Evolutionary conservation across 2,329 filamentous ascomycete species (phyloP).

Genomic region (Penicillium digitatum): DNA sequence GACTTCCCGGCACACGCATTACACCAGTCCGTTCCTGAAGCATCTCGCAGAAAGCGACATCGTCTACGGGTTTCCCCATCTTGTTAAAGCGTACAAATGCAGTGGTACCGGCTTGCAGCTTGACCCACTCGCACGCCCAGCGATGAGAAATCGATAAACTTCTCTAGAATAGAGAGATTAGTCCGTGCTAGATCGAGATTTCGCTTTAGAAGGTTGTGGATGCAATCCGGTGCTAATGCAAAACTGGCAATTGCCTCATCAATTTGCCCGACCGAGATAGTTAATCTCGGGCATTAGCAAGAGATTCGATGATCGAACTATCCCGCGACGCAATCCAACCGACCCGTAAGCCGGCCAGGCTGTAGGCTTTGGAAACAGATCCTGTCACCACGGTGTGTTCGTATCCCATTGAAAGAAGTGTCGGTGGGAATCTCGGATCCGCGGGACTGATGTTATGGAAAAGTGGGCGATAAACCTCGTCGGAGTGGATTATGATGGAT

Average conservation of each 20-base stretch:
- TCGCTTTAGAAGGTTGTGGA: constrained; percentile 59
- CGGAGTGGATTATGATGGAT: constrained; percentile 64
- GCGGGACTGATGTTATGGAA: constrained; percentile 65
- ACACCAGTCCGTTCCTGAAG: constrained; percentile 67
- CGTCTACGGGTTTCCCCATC: constrained; percentile 62
- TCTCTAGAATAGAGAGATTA: constrained; percentile 64
- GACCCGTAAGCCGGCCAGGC: constrained; percentile 73
- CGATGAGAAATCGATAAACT: constrained; percentile 63
- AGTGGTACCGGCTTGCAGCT: constrained; percentile 74
- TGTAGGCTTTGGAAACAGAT: constrained; percentile 81
- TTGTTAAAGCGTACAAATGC: constrained; percentile 68
- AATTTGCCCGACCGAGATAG: constrained; percentile 77
- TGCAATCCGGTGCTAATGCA: constrained; percentile 62
- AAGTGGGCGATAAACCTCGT: constrained; percentile 80
- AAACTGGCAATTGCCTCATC: constrained; percentile 75
- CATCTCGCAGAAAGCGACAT: constrained; percentile 66
- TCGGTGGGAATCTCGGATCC: constrained; percentile 58
- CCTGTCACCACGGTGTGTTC: constrained; percentile 67
- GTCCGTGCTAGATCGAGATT: constrained; percentile 65
- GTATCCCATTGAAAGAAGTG: constrained; percentile 68
- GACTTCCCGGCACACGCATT: constrained; percentile 68
- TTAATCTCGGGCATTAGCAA: constrained; percentile 67
- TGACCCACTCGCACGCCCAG: constrained; percentile 64
- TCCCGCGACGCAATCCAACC: constrained; percentile 77
- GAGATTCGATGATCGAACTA: constrained; percentile 57